Base-by-base conservation (phyloP, 306 rosid genomes). In the Prosopis cineraria region DNA sequence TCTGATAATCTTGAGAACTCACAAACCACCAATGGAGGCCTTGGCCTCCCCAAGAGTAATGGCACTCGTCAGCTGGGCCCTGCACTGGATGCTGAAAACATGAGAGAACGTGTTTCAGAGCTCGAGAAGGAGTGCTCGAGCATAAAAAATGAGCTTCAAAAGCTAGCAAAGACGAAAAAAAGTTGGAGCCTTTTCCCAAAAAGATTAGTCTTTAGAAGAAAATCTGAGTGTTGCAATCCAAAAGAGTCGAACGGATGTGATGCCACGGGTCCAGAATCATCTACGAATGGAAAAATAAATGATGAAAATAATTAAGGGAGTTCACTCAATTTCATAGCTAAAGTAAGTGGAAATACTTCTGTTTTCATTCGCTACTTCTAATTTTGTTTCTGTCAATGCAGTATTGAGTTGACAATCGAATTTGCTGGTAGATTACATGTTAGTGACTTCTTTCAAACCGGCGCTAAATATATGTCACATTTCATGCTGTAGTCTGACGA, bases 71-170 rank as follows among this genome's bases (percentile, higher is more conserved):
- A 76, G 67, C 50, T 73, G 76, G 91, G 84, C 25, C 31, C 81
- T 12, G 56, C 81, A 75, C 80, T 83, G 19, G 80, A 83, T 64
- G 68, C 37, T 58, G 85, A 82, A 24, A 89, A 85, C 88, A 81
- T 93, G 86, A 88, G 84, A 73, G 89, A 89, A 6, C 90, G 93
- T 11, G 89, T 93, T 25, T 87, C 80, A 44, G 91, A 90, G 87
- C 85, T 93, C 47, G 93, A 88, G 80, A 91, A 84, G 79, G 98
- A 93, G 50, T 91, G 98, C 78, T 81, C 93, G 47, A 76, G 76
- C 75, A 87, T 93, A 70, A 91, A 86, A 70, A 87, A 34, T 47
- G 96, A 93, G 81, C 90, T 93, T 36, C 84, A 85, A 74, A 91
- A 87, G 86, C 55, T 93, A 40, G 75, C 62, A 25, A 93, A 87